Evolutionary conservation across 176 grass and related monocot genomes (phyloP).

Genomic region (Cymbopogon citratus): DNA sequence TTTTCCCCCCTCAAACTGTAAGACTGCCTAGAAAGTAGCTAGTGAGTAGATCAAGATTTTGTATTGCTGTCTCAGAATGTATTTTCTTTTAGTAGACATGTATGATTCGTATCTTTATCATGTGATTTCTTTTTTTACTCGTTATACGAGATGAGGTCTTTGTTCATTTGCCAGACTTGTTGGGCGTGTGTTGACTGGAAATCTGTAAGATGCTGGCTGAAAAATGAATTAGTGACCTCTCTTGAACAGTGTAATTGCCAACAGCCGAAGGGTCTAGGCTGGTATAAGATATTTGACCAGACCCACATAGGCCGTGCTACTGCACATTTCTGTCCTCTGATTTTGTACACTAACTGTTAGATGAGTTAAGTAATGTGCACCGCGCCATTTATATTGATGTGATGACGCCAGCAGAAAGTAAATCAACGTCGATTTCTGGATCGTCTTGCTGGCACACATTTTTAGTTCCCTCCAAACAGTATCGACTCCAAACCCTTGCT

Average conservation of each 20-base stretch:
- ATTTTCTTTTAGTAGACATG: not conserved
- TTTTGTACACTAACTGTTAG: not conserved
- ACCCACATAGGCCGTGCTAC: not conserved
- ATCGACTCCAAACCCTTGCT: not conserved
- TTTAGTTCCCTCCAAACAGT: not conserved
- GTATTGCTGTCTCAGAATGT: constrained; percentile 1
- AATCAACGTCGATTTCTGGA: not conserved
- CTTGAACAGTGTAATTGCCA: not conserved
- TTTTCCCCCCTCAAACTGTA: not conserved
- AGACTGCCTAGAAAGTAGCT: constrained; percentile 14
- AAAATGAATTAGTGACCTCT: not conserved
- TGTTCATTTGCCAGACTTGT: not conserved
- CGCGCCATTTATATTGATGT: not conserved
- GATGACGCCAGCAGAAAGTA: not conserved
- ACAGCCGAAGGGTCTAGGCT: not conserved
- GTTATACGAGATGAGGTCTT: not conserved
- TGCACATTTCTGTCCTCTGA: not conserved
- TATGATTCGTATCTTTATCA: not conserved
- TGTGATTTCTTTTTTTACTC: not conserved
- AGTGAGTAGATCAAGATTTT: not conserved
- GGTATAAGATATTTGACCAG: not conserved
- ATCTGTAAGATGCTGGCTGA: not conserved
- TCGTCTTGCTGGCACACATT: not conserved
- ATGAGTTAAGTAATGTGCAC: not conserved
- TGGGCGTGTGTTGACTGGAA: not conserved